Conservation (phyloP, 768 basidiomycete species). For the Tylopilus subfusipes region DNA sequence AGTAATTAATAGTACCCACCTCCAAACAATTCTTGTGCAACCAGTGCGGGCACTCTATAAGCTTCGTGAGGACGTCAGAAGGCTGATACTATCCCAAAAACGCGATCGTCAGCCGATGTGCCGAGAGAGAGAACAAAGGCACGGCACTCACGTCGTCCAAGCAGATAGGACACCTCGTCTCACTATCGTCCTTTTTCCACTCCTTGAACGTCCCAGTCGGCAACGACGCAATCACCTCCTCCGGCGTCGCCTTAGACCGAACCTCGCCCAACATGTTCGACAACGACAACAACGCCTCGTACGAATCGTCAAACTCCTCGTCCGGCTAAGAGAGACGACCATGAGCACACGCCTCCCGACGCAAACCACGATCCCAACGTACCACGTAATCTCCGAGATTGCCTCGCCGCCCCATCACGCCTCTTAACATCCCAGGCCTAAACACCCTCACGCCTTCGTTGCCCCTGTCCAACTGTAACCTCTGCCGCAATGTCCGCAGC, state of each 20-base stretch:
- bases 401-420: slow-evolving; percentile 20
- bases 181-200: slow-evolving; percentile 63
- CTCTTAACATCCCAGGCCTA: slow-evolving; percentile 25
- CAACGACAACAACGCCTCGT: slow-evolving; percentile 63
- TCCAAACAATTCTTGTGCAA: slow-evolving; percentile 72
- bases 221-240: slow-evolving; percentile 54
- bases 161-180: slow-evolving; percentile 79
- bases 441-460: slow-evolving; percentile 18
- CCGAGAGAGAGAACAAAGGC: neutral
- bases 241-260: slow-evolving; percentile 60
- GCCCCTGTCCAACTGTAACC: slow-evolving; percentile 28
- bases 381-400: slow-evolving; percentile 52
- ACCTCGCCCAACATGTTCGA: slow-evolving; percentile 64
- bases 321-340: slow-evolving; percentile 47
- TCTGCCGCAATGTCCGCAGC: slow-evolving; percentile 24
- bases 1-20: slow-evolving; percentile 37
- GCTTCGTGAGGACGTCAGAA: slow-evolving; percentile 60
- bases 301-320: slow-evolving; percentile 73
- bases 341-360: slow-evolving; percentile 5
- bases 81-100: slow-evolving; percentile 51
- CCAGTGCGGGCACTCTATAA: slow-evolving; percentile 75
- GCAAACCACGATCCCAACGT: slow-evolving; percentile 19
- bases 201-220: slow-evolving; percentile 64
- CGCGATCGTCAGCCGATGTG: neutral
- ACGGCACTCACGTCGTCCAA: slow-evolving; percentile 68